Evolutionary conservation across 495 filamentous ascomycete species (phyloP), one percentile per base, ranked within the genome.

Genomic region (Eremomyces bilateralis): DNA sequence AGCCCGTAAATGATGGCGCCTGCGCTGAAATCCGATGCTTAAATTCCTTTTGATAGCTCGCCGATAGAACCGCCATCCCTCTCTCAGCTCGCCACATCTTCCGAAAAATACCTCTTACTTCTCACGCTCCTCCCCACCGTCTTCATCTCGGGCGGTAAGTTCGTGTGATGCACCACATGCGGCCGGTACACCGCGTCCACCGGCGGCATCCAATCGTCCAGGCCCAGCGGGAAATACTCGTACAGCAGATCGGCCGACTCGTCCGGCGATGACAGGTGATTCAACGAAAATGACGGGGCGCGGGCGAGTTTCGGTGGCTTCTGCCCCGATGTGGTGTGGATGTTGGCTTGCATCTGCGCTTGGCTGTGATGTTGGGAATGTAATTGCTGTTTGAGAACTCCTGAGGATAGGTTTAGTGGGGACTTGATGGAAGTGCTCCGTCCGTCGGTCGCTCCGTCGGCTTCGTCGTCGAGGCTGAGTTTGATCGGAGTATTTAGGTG

Each of bases 141-240:
- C 45, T 81, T 83, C 44, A 75, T 65, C 45, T 85, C 78, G 27
- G 65, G 60, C 2, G 77, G 77, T 34, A 81, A 60, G 29, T 74
- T 73, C 21, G 75, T 83, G 48, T 92, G 82, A 53, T 92, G 82
- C 2, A 90, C 82, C 4, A 88, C 78, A 52, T 92, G 82, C 5
- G 82, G 82, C n/a, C 82, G 62, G 42, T 92, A 92, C 25, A 92
- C 73, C 4, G 82, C 81, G 51, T 92, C 82, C 8, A 91, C 82
- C 3, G 82, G 82, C 2, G 76, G 76, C 61, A 82, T 80, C 81
- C 81, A 91, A 42, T 92, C 82, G 53, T 91, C 80, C 41, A 85
- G 52, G 15, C 76, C 80, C 16, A 92, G 61, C 3, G 82, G 82
- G 40, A 92, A 91, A 49, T 92, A 91, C 50, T 92, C 82, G 46